These are phyloP conservation scores for Dittrichia graveolens DNA, from an alignment of 129 eudicot genomes.

Conservation along the genomic window DNA sequence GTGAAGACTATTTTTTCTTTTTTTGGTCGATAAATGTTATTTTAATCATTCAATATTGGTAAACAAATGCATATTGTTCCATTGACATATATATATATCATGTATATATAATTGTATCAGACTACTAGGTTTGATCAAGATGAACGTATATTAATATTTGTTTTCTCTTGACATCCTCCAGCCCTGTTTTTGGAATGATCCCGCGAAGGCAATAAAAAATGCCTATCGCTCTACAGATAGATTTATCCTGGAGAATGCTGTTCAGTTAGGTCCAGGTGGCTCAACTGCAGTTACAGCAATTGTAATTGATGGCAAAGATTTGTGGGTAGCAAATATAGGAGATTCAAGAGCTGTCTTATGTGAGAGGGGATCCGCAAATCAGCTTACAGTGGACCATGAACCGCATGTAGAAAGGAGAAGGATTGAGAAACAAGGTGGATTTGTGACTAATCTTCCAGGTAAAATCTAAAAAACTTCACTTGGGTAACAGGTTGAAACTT, in stretches of 20 bases:
- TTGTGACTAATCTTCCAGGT: constrained; percentile 85
- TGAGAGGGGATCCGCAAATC: constrained; percentile 64
- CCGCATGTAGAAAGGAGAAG: constrained; percentile 68
- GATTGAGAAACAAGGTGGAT: constrained; percentile 85
- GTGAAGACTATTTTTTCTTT: too few species aligned
- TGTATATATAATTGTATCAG: too few species aligned
- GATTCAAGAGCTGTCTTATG: constrained; percentile 87
- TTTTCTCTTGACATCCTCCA: constrained; percentile 34
- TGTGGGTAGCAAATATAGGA: constrained; percentile 87
- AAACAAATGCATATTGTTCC: too few species aligned
- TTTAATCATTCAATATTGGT: too few species aligned
- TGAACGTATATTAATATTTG: constrained; percentile 2
- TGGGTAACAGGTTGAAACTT: not conserved
- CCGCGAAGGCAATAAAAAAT: constrained; percentile 60
- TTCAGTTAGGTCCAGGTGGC: constrained; percentile 86
- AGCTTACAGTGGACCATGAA: constrained; percentile 84
- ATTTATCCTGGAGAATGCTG: constrained; percentile 58
- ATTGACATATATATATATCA: too few species aligned
- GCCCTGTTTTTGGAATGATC: constrained; percentile 76
- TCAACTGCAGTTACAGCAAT: constrained; percentile 95
- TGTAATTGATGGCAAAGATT: constrained; percentile 79
- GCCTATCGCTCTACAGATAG: constrained; percentile 75
- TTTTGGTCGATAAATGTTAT: too few species aligned
- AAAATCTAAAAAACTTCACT: not conserved
- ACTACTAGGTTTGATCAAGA: not conserved